Evolutionary conservation across 768 basidiomycete species (phyloP), one percentile per base, ranked within the genome.

Genomic region (Sporobolomyces roseus): DNA sequence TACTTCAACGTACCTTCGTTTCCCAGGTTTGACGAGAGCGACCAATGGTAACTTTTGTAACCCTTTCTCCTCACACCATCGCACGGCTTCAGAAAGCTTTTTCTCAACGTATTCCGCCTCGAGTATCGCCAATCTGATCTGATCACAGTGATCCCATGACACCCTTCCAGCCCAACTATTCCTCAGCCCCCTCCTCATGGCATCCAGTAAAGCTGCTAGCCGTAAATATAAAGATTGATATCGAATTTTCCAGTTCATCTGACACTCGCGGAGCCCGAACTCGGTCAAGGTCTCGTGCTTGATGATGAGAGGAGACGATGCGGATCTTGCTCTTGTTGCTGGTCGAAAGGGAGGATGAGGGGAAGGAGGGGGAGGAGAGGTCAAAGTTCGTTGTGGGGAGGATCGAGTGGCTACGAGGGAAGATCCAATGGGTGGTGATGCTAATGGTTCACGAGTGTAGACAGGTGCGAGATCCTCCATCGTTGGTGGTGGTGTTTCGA

Each of bases 101-200:
- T 50, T 48, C 68, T 59, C 56, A 36, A 69, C 58, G 43, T 32
- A 69, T 45, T 64, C 43, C 10, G 68, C 68, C 58, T 69, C 68
- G 29, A 64, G 38, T 21, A 38, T n/a, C 3, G 68, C 68, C 23
- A 32, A 16, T 17, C 45, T 25, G 7, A 64, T 51, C 3, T 50
- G 45, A 27, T 59, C 25, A 36, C 63, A 27, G n/a, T 49, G 49
- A 3, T 35, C 27, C 13, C 30, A 13, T 16, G 51, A 38, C 19
- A 46, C 33, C 23, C 48, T 60, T 10, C 68, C 68, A 14, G 68
- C 68, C 68, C 68, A 69, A 29, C 58, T 53, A 19, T 30, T 50
- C 12, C 33, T 23, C 19, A 29, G 16, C 14, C 55, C 56, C 8
- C 43, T n/a, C n/a, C n/a, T 45, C 13, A 25, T 16, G 1, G 62